phyloP scores from a whole-genome alignment of 2,329 filamentous ascomycete genomes.

The Arthrinium puccinioides region DNA sequence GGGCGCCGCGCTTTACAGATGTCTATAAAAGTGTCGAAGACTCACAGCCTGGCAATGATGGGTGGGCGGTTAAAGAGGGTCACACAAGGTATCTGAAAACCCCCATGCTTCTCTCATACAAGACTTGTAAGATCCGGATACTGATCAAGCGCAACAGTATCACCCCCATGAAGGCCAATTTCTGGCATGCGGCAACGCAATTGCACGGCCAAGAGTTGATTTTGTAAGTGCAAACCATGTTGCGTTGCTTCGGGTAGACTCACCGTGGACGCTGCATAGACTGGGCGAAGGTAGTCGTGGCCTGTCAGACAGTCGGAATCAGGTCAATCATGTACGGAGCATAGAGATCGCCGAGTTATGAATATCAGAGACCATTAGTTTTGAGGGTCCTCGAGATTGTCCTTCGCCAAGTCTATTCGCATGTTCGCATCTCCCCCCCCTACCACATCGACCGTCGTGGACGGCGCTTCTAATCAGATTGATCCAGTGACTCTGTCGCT shows the following conservation, averaged over 20 bases:
- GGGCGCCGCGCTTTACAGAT: slow-evolving; percentile 81
- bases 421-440: no score
- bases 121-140: not conserved
- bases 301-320: slow-evolving; percentile 2
- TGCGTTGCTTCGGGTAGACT: no score
- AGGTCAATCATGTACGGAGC: slow-evolving; percentile 12
- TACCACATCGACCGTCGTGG: no score
- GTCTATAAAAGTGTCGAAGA: slow-evolving; percentile 83
- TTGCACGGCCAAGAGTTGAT: slow-evolving; percentile 65
- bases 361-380: slow-evolving; percentile 5
- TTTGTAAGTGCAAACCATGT: slow-evolving; percentile 55
- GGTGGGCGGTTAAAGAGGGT: slow-evolving; percentile 84
- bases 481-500: slow-evolving; percentile 14
- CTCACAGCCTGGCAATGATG: slow-evolving; percentile 76
- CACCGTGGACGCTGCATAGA: not conserved
- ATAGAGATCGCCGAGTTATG: slow-evolving; percentile 20
- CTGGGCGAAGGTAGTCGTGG: not conserved
- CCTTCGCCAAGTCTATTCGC: slow-evolving; percentile 5
- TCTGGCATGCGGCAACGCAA: slow-evolving; percentile 65
- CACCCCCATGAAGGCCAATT: slow-evolving; percentile 87
- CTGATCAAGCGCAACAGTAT: slow-evolving; percentile 48
- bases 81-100: slow-evolving; percentile 62
- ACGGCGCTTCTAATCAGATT: no score
- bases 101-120: no score
- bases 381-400: not conserved